Base-by-base conservation (phyloP, 139 green algal genomes). In the Astrephomene gubernaculifera region DNA sequence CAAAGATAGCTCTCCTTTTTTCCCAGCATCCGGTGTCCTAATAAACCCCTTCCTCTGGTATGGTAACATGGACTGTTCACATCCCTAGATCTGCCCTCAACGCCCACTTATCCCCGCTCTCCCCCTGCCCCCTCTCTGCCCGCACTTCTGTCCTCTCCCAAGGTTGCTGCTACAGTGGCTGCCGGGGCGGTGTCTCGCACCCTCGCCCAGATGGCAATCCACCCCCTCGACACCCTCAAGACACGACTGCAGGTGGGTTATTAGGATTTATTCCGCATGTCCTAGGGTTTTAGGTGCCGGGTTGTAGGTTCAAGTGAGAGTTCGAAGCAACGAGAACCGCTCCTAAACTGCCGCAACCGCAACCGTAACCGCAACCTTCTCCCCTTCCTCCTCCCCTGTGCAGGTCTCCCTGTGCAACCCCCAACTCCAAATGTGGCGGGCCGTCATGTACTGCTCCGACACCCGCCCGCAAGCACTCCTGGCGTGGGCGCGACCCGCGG, bases 191-290 rank as follows among this genome's bases (percentile, higher is more conserved):
- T 71, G 0, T 85, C 81, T 19, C 65, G 88, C 31, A 91, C 85
- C 14, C 44, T 87, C 7, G 85, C 88, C 8, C 85, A 89, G 81
- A 38, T 75, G 19, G 43, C 52, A 33, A 82, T 91, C 49, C 90
- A 91, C 71, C 91, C 91, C n/a, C 43, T 92, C 24, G 89, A 93
- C 73, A 93, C 90, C 9, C 84, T 94, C 43, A 93, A 93, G 79
- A 93, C 91, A 1, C 83, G 91, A 6, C 52, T 93, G 86, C 91
- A 93, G 84, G 86, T 91, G 31, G 19, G 67, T 71, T 71, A 10
- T n/a, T 44, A 9, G 8, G 19, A 38, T n/a, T n/a, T 31, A 25
- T 5, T 10, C 8, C 7, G 31, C 31, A 43, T 71, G 64, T 7
- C 9, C 9, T n/a, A 7, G 31, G 64, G 31, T 57, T 57, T 57